A percentile compares a stretch with the other conserved stretches of the same genome.
These are phyloP conservation scores for Pleurotus tuoliensis DNA, from an alignment of 768 basidiomycete species.

Conservation along the genomic window DNA sequence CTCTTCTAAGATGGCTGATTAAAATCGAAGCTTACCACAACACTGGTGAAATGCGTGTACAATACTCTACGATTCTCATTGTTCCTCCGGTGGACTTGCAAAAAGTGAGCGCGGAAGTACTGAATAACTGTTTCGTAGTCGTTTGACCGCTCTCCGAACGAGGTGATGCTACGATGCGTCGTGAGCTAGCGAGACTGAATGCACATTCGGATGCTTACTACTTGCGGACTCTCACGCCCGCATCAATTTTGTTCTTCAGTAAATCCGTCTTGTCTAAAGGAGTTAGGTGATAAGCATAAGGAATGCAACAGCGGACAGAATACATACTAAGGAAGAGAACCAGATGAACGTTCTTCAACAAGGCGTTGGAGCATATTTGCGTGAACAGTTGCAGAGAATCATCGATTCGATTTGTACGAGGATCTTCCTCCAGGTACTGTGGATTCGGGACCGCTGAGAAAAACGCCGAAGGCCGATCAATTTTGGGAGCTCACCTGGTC, in stretches of 20 bases:
- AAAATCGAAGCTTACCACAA: conserved; percentile 49
- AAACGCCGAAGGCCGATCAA: conserved; percentile 5
- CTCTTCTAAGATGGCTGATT: not conserved
- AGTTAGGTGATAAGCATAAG: not conserved
- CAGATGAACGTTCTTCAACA: conserved; percentile 67
- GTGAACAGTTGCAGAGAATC: conserved; percentile 88
- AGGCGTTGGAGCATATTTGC: conserved; percentile 76
- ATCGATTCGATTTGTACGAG: conserved; percentile 79
- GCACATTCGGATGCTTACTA: conserved; percentile 48
- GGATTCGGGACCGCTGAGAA: conserved; percentile 3
- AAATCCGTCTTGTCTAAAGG: conserved; percentile 73
- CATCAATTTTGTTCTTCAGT: conserved; percentile 64
- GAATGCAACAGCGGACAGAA: not conserved
- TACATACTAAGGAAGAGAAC: conserved; percentile 56
- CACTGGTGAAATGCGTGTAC: conserved; percentile 79
- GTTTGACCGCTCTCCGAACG: conserved; percentile 77
- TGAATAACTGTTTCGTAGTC: conserved; percentile 78
- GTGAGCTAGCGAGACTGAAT: not conserved
- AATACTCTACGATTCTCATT: conserved; percentile 79
- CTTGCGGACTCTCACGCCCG: conserved; percentile 69
- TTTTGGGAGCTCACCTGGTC: conserved; percentile 50
- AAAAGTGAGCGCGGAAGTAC: conserved; percentile 86
- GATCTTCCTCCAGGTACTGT: conserved; percentile 85
- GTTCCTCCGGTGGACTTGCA: conserved; percentile 76
- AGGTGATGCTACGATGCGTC: conserved; percentile 57